Evolutionary conservation across 345 rosid genomes (phyloP).

Genomic region (Euphorbia pulcherrima): DNA sequence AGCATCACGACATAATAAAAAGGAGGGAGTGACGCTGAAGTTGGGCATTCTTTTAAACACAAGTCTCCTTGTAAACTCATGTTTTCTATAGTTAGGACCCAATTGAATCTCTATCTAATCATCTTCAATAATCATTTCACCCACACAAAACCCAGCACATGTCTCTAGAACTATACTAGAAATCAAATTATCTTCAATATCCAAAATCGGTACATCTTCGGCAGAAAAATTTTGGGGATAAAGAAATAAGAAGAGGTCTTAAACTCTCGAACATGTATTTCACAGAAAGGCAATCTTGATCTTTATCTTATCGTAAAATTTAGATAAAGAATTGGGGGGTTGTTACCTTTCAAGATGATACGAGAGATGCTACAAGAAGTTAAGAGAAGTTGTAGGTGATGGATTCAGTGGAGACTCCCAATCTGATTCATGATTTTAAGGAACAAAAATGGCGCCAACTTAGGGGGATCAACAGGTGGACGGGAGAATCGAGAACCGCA

Average conservation of each 20-base stretch:
- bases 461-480: constrained; percentile 22
- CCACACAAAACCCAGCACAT: constrained; percentile 48
- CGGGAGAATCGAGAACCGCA: constrained; percentile 78
- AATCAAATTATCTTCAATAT: constrained; percentile 57
- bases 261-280: constrained; percentile 29
- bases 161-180: constrained; percentile 45
- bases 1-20: too few species aligned
- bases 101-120: constrained; percentile 39
- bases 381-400: constrained; percentile 78
- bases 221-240: constrained; percentile 44
- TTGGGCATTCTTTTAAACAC: constrained; percentile 88
- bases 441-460: constrained; percentile 72
- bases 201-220: constrained; percentile 43
- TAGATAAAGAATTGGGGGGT: constrained; percentile 28
- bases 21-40: too few species aligned
- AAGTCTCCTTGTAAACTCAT: constrained; percentile 72
- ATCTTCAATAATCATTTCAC: constrained; percentile 80
- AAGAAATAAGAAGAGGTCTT: constrained; percentile 43
- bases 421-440: constrained; percentile 60
- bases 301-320: constrained; percentile 17
- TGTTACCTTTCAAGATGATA: constrained; percentile 51
- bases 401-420: constrained; percentile 81
- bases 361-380: constrained; percentile 51
- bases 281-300: constrained; percentile 7
- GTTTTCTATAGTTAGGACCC: constrained; percentile 10